Evolutionary conservation across 75 land plant genomes (phyloP).

Genomic region (Chamaecyparis obtusa): DNA sequence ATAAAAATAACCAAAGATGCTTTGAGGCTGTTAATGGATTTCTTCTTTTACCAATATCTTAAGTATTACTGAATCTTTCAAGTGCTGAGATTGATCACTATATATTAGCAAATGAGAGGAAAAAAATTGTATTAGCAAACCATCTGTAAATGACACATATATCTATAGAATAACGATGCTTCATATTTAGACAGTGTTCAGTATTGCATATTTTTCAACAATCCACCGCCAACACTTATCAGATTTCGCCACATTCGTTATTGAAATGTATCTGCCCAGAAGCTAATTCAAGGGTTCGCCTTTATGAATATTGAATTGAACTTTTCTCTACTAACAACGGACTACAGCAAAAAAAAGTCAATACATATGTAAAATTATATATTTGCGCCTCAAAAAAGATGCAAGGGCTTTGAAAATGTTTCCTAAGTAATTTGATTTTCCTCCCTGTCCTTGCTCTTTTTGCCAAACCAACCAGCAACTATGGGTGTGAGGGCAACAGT

Average conservation of each 20-base stretch:
- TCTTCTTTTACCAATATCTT: too few species aligned
- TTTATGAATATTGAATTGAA: not conserved
- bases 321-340: not conserved
- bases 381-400: not conserved
- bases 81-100: too few species aligned
- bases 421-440: not conserved
- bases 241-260: not conserved
- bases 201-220: not conserved
- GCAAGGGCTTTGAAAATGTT: not conserved
- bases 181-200: not conserved
- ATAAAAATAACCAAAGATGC: too few species aligned
- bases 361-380: not conserved
- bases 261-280: not conserved
- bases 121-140: not conserved
- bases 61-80: too few species aligned
- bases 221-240: not conserved
- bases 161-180: not conserved
- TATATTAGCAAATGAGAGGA: not conserved
- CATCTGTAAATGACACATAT: not conserved
- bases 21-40: too few species aligned
- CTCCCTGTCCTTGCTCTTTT: constrained; percentile 29
- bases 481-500: constrained; percentile 97
- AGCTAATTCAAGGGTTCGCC: not conserved
- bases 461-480: constrained; percentile 93
- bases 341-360: not conserved